Conservation (phyloP, 1,284 basidiomycete genomes). For the Meira nashicola region DNA sequence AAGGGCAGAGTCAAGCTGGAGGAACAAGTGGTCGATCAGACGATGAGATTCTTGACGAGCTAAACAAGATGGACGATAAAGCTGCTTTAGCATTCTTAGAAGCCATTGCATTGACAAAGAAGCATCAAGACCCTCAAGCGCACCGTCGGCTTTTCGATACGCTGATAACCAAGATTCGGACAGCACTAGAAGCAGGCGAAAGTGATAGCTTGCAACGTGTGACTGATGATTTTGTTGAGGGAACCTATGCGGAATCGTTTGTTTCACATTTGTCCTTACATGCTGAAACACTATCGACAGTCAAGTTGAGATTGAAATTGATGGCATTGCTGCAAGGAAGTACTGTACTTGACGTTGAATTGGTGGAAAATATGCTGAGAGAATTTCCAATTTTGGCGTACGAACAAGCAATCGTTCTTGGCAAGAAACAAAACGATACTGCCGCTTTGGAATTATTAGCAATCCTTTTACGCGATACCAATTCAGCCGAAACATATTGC, state of each 20-base stretch:
- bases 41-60: conserved; percentile 19
- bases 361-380: conserved; percentile 16
- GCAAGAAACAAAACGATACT: conserved; percentile 22
- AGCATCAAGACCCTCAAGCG: conserved; percentile 28
- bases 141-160: conserved; percentile 25
- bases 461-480: conserved; percentile 30
- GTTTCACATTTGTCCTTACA: conserved; percentile 37
- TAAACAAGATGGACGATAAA: conserved; percentile 25
- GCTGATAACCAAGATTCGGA: conserved; percentile 1
- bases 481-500: conserved; percentile 43
- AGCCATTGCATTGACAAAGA: conserved; percentile 32
- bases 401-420: conserved; percentile 6
- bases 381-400: conserved; percentile 1
- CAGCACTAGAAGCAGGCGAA: conserved; percentile 6
- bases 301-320: conserved; percentile 33
- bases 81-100: conserved; percentile 42
- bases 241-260: conserved; percentile 37
- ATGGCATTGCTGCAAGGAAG: conserved; percentile 37
- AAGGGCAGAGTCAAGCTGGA: conserved; percentile 10
- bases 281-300: conserved; percentile 13
- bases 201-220: conserved; percentile 1
- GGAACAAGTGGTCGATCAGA: conserved; percentile 13
- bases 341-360: conserved; percentile 22
- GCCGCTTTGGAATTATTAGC: conserved; percentile 38
- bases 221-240: conserved; percentile 24